Evolutionary conservation across 352 stramenopile species (phyloP).

Genomic region (Phytophthora sansomeana): DNA sequence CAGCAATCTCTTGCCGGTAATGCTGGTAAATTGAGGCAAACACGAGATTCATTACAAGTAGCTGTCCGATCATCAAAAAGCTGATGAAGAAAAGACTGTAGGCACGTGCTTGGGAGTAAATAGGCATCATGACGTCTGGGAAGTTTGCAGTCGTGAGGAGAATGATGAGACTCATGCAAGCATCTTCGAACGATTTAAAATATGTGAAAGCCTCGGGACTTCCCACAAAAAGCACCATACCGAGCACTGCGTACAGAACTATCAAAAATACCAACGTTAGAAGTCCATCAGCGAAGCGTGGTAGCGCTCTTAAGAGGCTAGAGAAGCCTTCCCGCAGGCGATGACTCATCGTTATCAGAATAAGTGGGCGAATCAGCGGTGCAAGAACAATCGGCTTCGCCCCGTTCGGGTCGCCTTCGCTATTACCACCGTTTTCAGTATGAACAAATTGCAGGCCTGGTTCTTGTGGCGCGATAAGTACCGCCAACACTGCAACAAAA

Average conservation of each 20-base stretch:
- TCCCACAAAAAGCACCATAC: conserved; percentile 76
- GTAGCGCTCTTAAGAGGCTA: conserved; percentile 52
- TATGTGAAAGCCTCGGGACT: conserved; percentile 54
- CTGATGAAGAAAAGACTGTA: conserved; percentile 74
- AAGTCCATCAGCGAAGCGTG: conserved; percentile 54
- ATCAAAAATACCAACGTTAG: conserved; percentile 59
- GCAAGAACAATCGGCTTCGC: conserved; percentile 47
- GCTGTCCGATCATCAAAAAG: conserved; percentile 71
- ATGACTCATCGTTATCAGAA: conserved; percentile 64
- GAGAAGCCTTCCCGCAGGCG: conserved; percentile 54
- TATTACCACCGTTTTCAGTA: background rate
- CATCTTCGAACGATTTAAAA: conserved; percentile 59
- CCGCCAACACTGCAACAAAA: conserved; percentile 48
- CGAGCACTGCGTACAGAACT: conserved; percentile 61
- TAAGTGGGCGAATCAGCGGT: conserved; percentile 52
- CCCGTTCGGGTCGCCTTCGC: background rate
- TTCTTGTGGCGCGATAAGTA: conserved; percentile 35
- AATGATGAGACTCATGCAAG: conserved; percentile 69
- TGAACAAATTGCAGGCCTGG: background rate
- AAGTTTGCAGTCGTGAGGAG: conserved; percentile 85
- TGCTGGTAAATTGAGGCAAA: conserved; percentile 80
- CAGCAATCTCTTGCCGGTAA: conserved; percentile 56
- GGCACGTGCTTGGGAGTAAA: conserved; percentile 54
- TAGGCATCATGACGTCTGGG: conserved; percentile 84
- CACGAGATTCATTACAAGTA: conserved; percentile 87